Evolutionary conservation across 1,284 basidiomycete genomes (phyloP), one percentile per base, ranked within the genome.

Genomic region (Ustilago curta): DNA sequence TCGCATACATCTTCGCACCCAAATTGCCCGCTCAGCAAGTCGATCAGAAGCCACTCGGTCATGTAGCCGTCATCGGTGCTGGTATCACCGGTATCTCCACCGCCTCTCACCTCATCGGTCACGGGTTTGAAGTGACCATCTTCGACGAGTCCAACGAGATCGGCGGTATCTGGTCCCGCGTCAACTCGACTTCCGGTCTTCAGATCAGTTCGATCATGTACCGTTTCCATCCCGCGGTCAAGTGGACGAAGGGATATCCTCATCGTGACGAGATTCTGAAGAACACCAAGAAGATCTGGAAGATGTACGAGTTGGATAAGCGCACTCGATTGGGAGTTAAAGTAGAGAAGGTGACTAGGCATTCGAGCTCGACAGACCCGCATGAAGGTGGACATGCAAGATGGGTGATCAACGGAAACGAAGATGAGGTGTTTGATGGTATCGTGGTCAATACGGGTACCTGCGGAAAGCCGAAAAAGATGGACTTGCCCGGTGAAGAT

Each of bases 131-230:
- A 31, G 84, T 86, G 11, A 82, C 81, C 25, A 78, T 86, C 65
- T 86, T 86, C 44, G 85, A 86, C 37, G 72, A 60, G n/a, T 54
- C 60, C 37, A 52, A 73, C 5, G 71, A 80, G 86, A 66, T 84
- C 32, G 85, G 85, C 25, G 90, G 90, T 0, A 90, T 91, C 48
- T 91, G 90, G 90, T 84, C 88, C 0, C 87, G 88, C 49, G 90
- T 90, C 51, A 91, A 90, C 81, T 86, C 84, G 8, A 89, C 89
- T 0, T 89, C 88, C 0, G 88, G 89, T 8, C 85, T 91, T 0
- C 90, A 91, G 82, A 87, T 91, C 67, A 90, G 89, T 81, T 89
- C 88, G 9, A 68, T 90, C 29, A 82, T 90, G 39, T 81, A 80
- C 52, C 78, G 82, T 56, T 84, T 79, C 70, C 80, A 81, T 48